Conservation (phyloP, 306 rosid genomes). For the Acacia melanoxylon region DNA sequence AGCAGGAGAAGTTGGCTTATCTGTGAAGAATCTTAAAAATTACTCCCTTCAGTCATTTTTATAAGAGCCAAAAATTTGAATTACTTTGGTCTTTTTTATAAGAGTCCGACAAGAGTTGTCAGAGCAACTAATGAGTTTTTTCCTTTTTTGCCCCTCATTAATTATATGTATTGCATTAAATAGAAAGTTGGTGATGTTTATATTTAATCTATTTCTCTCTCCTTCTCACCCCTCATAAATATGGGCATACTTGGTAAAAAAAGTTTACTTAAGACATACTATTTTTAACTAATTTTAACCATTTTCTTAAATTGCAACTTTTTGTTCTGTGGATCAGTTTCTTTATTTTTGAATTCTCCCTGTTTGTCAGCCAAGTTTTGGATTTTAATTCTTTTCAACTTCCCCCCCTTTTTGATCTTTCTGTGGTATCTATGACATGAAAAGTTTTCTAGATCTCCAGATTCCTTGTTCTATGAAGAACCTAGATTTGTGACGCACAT, state of each 20-base stretch:
- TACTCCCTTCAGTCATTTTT: neutral
- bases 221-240: no score
- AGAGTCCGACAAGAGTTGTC: no score
- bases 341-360: neutral
- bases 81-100: no score
- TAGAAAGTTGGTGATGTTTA: no score
- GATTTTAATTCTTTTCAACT: neutral
- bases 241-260: no score
- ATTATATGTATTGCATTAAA: no score
- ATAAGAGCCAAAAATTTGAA: no score
- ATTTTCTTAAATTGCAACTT: neutral
- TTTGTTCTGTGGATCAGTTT: neutral
- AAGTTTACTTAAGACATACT: no score
- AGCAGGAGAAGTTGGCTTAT: neutral
- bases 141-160: no score
- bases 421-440: neutral
- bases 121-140: no score
- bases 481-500: constrained; percentile 89
- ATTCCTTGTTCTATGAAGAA: constrained; percentile 65
- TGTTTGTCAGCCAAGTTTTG: neutral
- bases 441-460: constrained; percentile 53
- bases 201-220: no score
- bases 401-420: neutral
- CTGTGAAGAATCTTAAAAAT: constrained; percentile 6
- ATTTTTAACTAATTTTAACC: no score